Conservation (phyloP, 1,139 yeast genomes). For the Pichia sp. region DNA sequence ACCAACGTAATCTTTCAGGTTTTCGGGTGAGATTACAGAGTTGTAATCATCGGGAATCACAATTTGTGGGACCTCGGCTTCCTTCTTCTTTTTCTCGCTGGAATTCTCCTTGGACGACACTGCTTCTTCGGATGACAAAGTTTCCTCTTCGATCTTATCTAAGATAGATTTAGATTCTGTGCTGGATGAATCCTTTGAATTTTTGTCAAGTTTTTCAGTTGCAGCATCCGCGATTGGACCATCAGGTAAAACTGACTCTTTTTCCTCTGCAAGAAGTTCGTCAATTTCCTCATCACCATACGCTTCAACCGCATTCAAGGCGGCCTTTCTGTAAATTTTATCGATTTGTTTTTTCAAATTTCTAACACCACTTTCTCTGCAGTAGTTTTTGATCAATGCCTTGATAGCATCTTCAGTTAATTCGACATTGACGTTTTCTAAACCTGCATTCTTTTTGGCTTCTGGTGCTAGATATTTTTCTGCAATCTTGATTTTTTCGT, state of each 20-base stretch:
- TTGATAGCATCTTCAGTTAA: conserved; percentile 68
- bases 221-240: conserved; percentile 27
- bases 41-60: conserved; percentile 63
- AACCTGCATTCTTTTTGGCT: conserved; percentile 77
- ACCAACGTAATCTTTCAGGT: conserved; percentile 81
- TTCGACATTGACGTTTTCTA: conserved; percentile 61
- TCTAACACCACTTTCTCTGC: conserved; percentile 96
- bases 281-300: conserved; percentile 43
- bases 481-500: conserved; percentile 89
- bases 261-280: conserved; percentile 29
- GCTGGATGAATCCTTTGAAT: conserved; percentile 8
- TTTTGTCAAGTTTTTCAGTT: conserved; percentile 16
- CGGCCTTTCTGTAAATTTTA: conserved; percentile 88
- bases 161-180: conserved; percentile 9
- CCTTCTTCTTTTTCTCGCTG: conserved; percentile 31
- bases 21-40: conserved; percentile 58
- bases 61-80: conserved; percentile 37
- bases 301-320: conserved; percentile 72
- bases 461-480: conserved; percentile 81
- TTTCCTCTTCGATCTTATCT: conserved; percentile 30
- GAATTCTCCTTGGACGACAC: conserved; percentile 19
- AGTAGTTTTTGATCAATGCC: conserved; percentile 73
- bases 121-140: neutral
- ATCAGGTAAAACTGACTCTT: conserved; percentile 22
- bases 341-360: conserved; percentile 84